Evolutionary conservation across 2,329 filamentous ascomycete species (phyloP).

Genomic region (Raffaelea arxii): DNA sequence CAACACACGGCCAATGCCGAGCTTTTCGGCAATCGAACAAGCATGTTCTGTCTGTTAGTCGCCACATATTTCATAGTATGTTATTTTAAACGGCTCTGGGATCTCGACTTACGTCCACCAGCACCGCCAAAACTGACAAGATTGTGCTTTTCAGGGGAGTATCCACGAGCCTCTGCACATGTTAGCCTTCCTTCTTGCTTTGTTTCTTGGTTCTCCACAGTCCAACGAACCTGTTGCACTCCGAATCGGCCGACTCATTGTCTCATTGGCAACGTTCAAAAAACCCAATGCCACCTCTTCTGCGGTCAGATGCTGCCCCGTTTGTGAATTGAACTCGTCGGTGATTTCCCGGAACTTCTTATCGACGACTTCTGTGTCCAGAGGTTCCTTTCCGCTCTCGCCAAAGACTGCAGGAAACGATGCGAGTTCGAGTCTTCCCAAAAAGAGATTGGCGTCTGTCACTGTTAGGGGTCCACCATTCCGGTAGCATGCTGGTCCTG

Average conservation of each 20-base stretch:
- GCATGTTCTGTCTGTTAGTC: too few species aligned
- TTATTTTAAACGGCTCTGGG: too few species aligned
- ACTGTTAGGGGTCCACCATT: conserved; percentile 59
- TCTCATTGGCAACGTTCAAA: conserved; percentile 56
- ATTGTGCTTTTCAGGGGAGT: conserved; percentile 82
- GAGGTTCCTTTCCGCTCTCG: conserved; percentile 46
- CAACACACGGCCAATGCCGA: conserved; percentile 76
- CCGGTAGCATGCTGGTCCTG: conserved; percentile 57
- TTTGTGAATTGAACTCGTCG: conserved; percentile 66
- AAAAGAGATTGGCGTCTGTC: conserved; percentile 56
- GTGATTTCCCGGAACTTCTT: conserved; percentile 67
- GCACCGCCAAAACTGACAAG: conserved; percentile 87
- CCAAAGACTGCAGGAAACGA: conserved; percentile 63
- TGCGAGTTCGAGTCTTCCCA: conserved; percentile 44
- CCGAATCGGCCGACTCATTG: conserved; percentile 82
- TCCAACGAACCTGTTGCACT: too few species aligned
- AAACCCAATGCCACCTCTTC: conserved; percentile 52
- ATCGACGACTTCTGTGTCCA: conserved; percentile 44
- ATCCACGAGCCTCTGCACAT: conserved; percentile 87
- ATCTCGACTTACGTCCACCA: conserved; percentile 64
- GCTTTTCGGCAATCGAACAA: conserved; percentile 71
- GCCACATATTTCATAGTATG: too few species aligned
- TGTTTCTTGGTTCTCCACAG: too few species aligned
- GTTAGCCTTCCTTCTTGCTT: too few species aligned
- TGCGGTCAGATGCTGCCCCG: conserved; percentile 57